A percentile compares a stretch with the other conserved stretches of the same genome.
Conservation (phyloP, 1,284 basidiomycete species). For the Cutaneotrichosporon sp. region DNA sequence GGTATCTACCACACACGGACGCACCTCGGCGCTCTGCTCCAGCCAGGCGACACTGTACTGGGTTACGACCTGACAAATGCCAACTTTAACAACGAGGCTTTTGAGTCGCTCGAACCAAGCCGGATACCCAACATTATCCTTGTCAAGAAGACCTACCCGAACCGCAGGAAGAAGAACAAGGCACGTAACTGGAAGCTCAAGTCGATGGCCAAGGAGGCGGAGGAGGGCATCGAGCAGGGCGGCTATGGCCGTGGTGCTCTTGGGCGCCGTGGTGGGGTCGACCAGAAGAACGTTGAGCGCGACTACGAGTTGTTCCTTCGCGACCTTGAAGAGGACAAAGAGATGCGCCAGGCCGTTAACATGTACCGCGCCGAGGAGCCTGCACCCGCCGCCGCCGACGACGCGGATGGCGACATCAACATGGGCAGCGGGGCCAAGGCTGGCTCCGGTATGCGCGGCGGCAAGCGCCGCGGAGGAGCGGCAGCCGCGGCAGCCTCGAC, state of each 20-base stretch:
- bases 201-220: constrained; percentile 90
- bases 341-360: constrained; percentile 83
- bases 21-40: constrained; percentile 88
- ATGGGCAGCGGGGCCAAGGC: constrained; percentile 49
- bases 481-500: constrained; percentile 51
- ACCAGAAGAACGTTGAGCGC: constrained; percentile 88
- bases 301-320: constrained; percentile 96
- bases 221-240: constrained; percentile 63
- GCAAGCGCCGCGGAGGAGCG: constrained; percentile 51
- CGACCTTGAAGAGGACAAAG: constrained; percentile 93
- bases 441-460: constrained; percentile 53
- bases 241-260: constrained; percentile 70
- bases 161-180: constrained; percentile 84
- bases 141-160: constrained; percentile 93
- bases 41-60: constrained; percentile 88
- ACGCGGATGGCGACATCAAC: constrained; percentile 45
- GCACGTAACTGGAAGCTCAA: constrained; percentile 81
- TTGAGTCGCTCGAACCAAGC: constrained; percentile 65
- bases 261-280: constrained; percentile 81
- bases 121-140: constrained; percentile 88
- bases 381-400: constrained; percentile 20
- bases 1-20: constrained; percentile 95
- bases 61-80: constrained; percentile 83
- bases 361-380: constrained; percentile 64
- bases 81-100: constrained; percentile 91